These are phyloP conservation scores for Apiotrichum montevideense DNA, from an alignment of 1,284 basidiomycete species.

Conservation along the genomic window DNA sequence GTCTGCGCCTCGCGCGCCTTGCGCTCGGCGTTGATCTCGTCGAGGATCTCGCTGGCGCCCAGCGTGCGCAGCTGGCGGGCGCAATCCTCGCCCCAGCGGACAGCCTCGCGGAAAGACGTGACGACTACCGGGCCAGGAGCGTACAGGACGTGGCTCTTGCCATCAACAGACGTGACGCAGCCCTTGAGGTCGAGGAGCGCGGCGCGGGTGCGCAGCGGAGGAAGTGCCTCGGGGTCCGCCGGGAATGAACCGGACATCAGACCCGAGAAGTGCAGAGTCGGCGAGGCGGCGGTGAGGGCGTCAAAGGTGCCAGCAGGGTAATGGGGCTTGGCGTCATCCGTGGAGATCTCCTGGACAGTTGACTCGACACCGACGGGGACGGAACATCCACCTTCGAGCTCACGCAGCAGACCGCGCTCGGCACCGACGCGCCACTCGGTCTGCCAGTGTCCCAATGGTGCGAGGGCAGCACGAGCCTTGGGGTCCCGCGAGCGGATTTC, in stretches of 20 bases:
- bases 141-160: conserved; percentile 63
- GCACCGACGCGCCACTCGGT: conserved; percentile 71
- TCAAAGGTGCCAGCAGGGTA: conserved; percentile 20
- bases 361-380: conserved; percentile 89
- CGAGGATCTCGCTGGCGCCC: conserved; percentile 70
- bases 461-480: conserved; percentile 59
- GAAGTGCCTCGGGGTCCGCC: conserved; percentile 5
- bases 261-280: conserved; percentile 42
- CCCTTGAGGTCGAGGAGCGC: conserved; percentile 61
- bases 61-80: conserved; percentile 59
- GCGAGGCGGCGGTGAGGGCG: conserved; percentile 21
- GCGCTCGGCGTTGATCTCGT: conserved; percentile 67
- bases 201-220: conserved; percentile 18
- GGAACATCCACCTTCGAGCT: conserved; percentile 92
- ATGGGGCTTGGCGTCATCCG: conserved; percentile 1
- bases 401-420: conserved; percentile 78
- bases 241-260: conserved; percentile 19
- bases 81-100: conserved; percentile 60
- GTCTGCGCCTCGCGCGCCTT: conserved; percentile 54
- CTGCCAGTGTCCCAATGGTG: conserved; percentile 63
- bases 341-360: conserved; percentile 31
- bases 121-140: conserved; percentile 55
- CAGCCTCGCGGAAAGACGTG: conserved; percentile 56
- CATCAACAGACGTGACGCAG: conserved; percentile 73
- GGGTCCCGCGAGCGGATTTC: conserved; percentile 74